Percentiles rank a stretch among this genome's conserved stretches.
Conservation (phyloP, 2,329 filamentous ascomycete genomes). For the Penicillium hordei region DNA sequence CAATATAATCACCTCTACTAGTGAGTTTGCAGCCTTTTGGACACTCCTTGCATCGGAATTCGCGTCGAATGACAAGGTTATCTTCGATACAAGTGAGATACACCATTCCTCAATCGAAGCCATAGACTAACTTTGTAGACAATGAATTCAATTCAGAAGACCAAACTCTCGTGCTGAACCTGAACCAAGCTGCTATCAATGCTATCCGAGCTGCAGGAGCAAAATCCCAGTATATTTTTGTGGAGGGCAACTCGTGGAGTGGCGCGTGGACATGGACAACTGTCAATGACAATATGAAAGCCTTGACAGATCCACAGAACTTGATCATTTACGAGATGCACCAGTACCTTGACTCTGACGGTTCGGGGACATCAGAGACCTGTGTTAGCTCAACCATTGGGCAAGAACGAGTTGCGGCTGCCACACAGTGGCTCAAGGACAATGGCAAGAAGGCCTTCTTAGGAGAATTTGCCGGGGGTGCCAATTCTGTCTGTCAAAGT, state of each 20-base stretch:
- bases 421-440: conserved; percentile 51
- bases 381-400: conserved; percentile 57
- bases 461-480: conserved; percentile 58
- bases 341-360: conserved; percentile 60
- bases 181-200: conserved; percentile 65
- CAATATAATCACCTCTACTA: conserved; percentile 53
- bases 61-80: conserved; percentile 54
- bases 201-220: conserved; percentile 62
- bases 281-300: conserved; percentile 46
- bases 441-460: conserved; percentile 58
- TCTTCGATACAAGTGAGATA: conserved; percentile 59
- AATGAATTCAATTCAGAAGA: conserved; percentile 67
- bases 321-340: conserved; percentile 63
- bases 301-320: conserved; percentile 53
- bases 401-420: conserved; percentile 47
- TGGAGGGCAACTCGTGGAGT: conserved; percentile 54
- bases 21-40: conserved; percentile 60
- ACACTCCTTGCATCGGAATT: conserved; percentile 56
- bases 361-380: conserved; percentile 52
- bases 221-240: conserved; percentile 57
- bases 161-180: conserved; percentile 56
- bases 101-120: too few species aligned
- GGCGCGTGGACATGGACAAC: conserved; percentile 53
- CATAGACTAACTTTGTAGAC: conserved; percentile 35
- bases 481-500: conserved; percentile 48